Evolutionary conservation across 2,329 filamentous ascomycete species (phyloP), one percentile per base, ranked within the genome.

Genomic region (Botrytis deweyae): DNA sequence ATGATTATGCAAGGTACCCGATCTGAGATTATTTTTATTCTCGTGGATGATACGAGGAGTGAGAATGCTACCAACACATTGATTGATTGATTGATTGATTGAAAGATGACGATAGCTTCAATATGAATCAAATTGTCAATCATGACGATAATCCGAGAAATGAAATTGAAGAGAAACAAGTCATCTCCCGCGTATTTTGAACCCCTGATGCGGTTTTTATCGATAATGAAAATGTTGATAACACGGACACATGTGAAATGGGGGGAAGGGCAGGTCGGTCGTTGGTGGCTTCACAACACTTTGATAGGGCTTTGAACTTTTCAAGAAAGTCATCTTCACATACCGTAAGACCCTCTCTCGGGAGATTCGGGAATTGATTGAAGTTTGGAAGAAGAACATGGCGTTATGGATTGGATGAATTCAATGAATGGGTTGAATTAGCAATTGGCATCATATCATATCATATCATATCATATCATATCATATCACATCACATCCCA

Each of bases 151-250:
- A 61, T 38, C 18, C 58, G 18, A 38, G 33, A 61, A 25, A 36
- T 38, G 10, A 62, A n/a, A 62, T 62, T 62, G 59, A 40, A 38
- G 59, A 62, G 59, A 62, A 62, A 62, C 59, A 62, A 62, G 33
- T 62, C 59, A 62, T 62, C 59, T 62, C 59, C 59, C 22, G 18
- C 22, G 4, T 5, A 16, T 0, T 38, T 38, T 40, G 22, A 4
- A 62, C 59, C 59, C 59, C 25, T n/a, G 59, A 62, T n/a, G 33
- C 38, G 36, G 25, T 62, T 62, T 62, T 62, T 62, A 62, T 62
- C 59, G 59, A 62, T 62, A 63, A n/a, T 63, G 36, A 63, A 42
- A 63, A 63, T 40, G 33, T 42, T n/a, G 61, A 63, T 63, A 63
- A 63, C 61, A 63, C 61, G 61, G 61, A 63, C 59, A 40, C 5